A percentile compares a stretch with the other conserved stretches of the same genome.
phyloP scores from a whole-genome alignment of 352 stramenopile genomes.

The Globisporangium perplexum region DNA sequence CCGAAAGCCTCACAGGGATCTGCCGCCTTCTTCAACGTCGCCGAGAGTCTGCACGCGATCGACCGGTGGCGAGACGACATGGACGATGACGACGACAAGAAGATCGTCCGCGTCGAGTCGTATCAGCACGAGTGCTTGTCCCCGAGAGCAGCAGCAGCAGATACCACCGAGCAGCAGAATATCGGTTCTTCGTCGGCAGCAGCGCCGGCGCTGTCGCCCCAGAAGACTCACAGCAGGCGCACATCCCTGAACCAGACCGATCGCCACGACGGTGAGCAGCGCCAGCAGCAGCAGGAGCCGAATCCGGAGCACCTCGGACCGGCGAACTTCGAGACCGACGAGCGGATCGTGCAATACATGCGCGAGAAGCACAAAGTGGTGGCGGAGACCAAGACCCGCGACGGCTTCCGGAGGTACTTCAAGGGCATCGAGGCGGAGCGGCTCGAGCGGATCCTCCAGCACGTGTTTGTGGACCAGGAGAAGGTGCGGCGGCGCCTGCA shows the following conservation, averaged over 20 bases:
- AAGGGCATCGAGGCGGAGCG: constrained; percentile 43
- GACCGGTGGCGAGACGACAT: constrained; percentile 69
- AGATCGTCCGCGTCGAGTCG: constrained; percentile 19
- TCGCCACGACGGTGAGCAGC: not conserved
- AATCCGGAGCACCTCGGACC: constrained; percentile 18
- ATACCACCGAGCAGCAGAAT: not conserved
- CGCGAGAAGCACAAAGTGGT: constrained; percentile 35
- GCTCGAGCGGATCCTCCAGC: constrained; percentile 38
- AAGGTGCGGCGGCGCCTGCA: constrained; percentile 60
- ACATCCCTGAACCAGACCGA: not conserved
- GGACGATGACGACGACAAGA: constrained; percentile 39
- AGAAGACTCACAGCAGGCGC: not conserved
- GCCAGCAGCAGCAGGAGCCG: constrained; percentile 15
- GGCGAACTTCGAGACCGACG: constrained; percentile 37
- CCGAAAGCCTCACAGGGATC: constrained; percentile 12
- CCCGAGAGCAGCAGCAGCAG: constrained; percentile 4
- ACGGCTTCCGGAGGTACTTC: constrained; percentile 68
- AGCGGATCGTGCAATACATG: constrained; percentile 43
- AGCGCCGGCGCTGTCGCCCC: not conserved
- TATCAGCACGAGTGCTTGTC: constrained; percentile 27
- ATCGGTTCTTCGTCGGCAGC: not conserved
- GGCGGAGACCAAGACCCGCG: constrained; percentile 58
- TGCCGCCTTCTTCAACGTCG: constrained; percentile 67
- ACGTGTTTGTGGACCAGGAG: constrained; percentile 42
- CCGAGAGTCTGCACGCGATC: constrained; percentile 63